Percentiles rank a stretch among this genome's conserved stretches.
Conservation (phyloP, 768 basidiomycete species). For the Rhizopogon sp. region DNA sequence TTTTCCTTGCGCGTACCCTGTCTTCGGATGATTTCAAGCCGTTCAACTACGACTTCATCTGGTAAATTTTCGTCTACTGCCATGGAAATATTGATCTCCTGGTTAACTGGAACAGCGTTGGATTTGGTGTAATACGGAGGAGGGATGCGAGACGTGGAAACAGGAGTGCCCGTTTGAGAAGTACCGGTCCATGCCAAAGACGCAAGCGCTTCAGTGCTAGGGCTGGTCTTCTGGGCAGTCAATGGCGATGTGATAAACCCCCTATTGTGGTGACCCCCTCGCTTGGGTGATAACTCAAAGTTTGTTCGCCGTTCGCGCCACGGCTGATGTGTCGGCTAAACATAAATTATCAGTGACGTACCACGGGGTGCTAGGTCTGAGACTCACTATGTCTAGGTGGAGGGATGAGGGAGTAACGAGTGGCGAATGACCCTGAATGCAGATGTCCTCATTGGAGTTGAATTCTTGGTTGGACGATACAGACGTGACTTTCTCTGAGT, state of each 20-base stretch:
- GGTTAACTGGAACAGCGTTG: conserved; percentile 27
- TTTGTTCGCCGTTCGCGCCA: conserved; percentile 22
- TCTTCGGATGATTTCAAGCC: conserved; percentile 40
- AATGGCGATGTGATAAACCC: background rate
- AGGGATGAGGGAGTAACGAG: conserved; percentile 22
- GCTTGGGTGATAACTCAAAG: conserved; percentile 7
- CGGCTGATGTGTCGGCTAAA: conserved; percentile 23
- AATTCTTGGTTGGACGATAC: background rate
- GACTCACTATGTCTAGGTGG: conserved; percentile 20
- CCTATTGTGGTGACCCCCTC: background rate
- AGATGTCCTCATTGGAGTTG: background rate
- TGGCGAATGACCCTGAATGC: conserved; percentile 12
- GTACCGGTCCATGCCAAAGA: conserved; percentile 29
- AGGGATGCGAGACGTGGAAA: background rate
- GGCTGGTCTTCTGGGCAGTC: conserved; percentile 5
- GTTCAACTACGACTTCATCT: conserved; percentile 45
- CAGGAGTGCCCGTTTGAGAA: conserved; percentile 1
- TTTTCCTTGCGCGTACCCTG: conserved; percentile 5
- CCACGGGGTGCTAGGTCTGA: background rate
- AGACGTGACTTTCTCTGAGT: background rate
- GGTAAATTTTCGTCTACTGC: conserved; percentile 45
- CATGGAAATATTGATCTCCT: conserved; percentile 32
- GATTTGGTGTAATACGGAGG: conserved; percentile 2
- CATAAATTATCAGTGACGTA: conserved; percentile 8
- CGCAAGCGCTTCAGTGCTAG: conserved; percentile 23